phyloP scores from a whole-genome alignment of 768 basidiomycete species.

The Tephrocybe rancida region DNA sequence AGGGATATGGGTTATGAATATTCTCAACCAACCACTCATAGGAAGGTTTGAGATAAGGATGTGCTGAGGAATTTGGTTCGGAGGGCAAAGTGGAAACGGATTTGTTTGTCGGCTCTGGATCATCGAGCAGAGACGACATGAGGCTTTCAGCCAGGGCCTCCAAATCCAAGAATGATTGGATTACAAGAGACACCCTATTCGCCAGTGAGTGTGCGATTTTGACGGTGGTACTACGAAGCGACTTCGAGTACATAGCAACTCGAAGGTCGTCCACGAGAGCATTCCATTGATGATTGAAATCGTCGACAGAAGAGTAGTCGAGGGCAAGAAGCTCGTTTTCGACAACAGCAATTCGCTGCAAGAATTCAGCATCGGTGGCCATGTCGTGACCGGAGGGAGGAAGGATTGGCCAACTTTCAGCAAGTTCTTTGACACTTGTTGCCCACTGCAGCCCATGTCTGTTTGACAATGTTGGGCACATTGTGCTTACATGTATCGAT shows the following conservation, averaged over 20 bases:
- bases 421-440: too few species aligned
- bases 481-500: neutral
- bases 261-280: slow-evolving; percentile 11
- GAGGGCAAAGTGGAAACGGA: neutral
- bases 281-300: slow-evolving; percentile 15
- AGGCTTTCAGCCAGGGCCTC: slow-evolving; percentile 9
- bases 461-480: neutral
- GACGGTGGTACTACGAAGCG: slow-evolving; percentile 11
- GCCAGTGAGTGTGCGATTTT: slow-evolving; percentile 15
- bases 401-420: too few species aligned
- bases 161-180: slow-evolving; percentile 11
- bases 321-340: slow-evolving; percentile 14
- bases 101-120: neutral
- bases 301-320: slow-evolving; percentile 6
- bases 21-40: slow-evolving; percentile 47
- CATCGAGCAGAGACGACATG: slow-evolving; percentile 5
- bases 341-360: slow-evolving; percentile 1
- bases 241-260: slow-evolving; percentile 5
- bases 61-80: neutral
- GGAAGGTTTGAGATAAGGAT: slow-evolving; percentile 27
- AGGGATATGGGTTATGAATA: slow-evolving; percentile 55
- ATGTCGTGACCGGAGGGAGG: too few species aligned
- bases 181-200: neutral
- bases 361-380: slow-evolving; percentile 6
- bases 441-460: too few species aligned